Base-by-base conservation (phyloP, 768 basidiomycete genomes). In the Rhizopogon vinicolor region DNA sequence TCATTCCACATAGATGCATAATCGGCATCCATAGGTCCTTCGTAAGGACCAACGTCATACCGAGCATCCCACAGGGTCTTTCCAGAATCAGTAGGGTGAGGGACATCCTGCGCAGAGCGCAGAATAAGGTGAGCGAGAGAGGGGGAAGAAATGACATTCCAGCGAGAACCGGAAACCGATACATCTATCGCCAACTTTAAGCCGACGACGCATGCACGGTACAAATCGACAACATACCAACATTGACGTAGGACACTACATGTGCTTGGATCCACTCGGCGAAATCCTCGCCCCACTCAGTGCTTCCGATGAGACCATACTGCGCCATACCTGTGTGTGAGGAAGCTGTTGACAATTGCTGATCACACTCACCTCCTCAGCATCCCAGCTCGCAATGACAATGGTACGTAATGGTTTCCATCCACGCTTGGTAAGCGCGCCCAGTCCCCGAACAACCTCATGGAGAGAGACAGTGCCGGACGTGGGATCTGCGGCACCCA, bases 281-380 rank as follows among this genome's bases (percentile, higher is more conserved):
- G 64, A 96, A 98, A 65, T 98, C 96, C 68, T 98, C 96, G 3
- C 86, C 93, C 82, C 88, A 96, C 70, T 98, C 96, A 3, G 91
- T 95, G 63, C 86, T 89, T 28, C 95, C 95, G 39, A 91, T 67
- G 41, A 93, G 77, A 25, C 89, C 90, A 52, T 81, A 80, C 78
- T 79, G 52, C 4, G n/a, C 7, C 16, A 53, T 49, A 16, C 40
- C 57, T 41, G 57, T 46, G 25, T 22, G n/a, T 51, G 33, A 52
- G 57, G 43, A 25, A 14, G 28, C 16, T 49, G 5, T 44, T 19
- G 14, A 37, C 16, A 19, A 41, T 14, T 1, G 56, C 6, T 43
- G n/a, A 40, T 44, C 10, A 25, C 5, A 58, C 70, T 45, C 57
- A 80, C 81, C 74, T 84, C 79, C 65, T 91, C 90, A 1, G 80